A percentile compares a stretch with the other conserved stretches of the same genome.
Evolutionary conservation across 257 asterid genomes (phyloP).

Genomic region (Craterostigma plantagineum): DNA sequence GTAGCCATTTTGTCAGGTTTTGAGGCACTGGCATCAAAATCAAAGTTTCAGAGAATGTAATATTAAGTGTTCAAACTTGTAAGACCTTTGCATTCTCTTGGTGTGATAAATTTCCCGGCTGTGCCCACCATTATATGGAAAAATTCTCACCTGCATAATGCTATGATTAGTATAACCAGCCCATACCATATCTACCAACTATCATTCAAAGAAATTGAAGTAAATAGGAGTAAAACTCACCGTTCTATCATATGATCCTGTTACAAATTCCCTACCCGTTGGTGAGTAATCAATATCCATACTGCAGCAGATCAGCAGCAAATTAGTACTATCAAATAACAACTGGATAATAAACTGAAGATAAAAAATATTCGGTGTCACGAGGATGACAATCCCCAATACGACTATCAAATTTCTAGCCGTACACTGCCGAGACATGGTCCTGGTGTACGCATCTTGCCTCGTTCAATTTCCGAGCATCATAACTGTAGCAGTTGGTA

Average conservation of each 20-base stretch:
- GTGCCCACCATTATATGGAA: constrained; percentile 84
- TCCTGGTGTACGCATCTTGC: constrained; percentile 86
- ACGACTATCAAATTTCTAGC: not conserved
- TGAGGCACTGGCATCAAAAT: not conserved
- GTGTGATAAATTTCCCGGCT: constrained; percentile 93
- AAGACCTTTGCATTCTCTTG: constrained; percentile 97
- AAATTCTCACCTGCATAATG: constrained; percentile 64
- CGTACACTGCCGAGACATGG: constrained; percentile 93
- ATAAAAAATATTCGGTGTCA: not conserved
- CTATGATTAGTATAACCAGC: no score
- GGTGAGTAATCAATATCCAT: constrained; percentile 98
- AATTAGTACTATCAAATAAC: no score
- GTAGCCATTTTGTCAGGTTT: no score
- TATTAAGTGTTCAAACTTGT: no score
- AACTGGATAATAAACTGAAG: constrained; percentile 2
- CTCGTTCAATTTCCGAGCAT: constrained; percentile 60
- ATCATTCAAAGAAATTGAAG: not conserved
- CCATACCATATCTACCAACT: no score
- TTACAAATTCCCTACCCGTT: constrained; percentile 94
- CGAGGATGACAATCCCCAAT: not conserved
- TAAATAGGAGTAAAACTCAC: constrained; percentile 25
- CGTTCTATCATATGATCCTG: constrained; percentile 95
- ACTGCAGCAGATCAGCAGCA: constrained; percentile 27
- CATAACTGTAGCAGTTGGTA: constrained; percentile 81
- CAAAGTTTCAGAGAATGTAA: not conserved